phyloP scores from a whole-genome alignment of 129 eudicot genomes.

The Artemisia argyi region DNA sequence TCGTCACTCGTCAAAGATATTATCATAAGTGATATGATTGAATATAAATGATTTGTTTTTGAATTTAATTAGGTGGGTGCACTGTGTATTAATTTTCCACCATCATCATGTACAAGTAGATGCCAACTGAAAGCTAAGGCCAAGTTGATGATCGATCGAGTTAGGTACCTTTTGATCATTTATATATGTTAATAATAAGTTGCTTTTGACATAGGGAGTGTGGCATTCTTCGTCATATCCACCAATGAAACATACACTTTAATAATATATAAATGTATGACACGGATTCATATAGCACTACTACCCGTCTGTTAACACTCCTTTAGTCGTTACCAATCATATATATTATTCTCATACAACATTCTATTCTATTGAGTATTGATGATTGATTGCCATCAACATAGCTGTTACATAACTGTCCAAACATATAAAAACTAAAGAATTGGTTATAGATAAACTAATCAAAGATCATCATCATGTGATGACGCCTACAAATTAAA shows the following conservation, averaged over 20 bases:
- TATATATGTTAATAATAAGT: conserved; percentile 1
- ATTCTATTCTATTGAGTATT: no score
- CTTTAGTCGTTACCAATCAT: conserved; percentile 17
- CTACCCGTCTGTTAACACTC: not conserved
- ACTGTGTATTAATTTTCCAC: conserved; percentile 1
- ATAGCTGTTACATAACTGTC: conserved; percentile 31
- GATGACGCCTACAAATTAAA: conserved; percentile 17
- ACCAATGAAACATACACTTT: not conserved
- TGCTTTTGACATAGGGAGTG: conserved; percentile 14
- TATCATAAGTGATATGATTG: not conserved
- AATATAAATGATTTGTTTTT: not conserved
- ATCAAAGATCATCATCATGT: not conserved
- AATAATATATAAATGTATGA: not conserved
- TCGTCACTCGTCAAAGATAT: not conserved
- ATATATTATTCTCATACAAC: no score
- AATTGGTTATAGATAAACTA: not conserved
- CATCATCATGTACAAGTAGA: conserved; percentile 11
- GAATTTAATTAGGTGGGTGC: no score
- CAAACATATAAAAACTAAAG: conserved; percentile 2
- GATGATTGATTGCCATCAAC: conserved; percentile 8
- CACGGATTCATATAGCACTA: conserved; percentile 7
- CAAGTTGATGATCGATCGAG: conserved; percentile 2
- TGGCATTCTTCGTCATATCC: conserved; percentile 27
- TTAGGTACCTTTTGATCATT: not conserved
- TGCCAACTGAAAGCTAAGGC: conserved; percentile 1